Conservation (phyloP, 345 rosid species). For the Moricandia moricandioides region DNA sequence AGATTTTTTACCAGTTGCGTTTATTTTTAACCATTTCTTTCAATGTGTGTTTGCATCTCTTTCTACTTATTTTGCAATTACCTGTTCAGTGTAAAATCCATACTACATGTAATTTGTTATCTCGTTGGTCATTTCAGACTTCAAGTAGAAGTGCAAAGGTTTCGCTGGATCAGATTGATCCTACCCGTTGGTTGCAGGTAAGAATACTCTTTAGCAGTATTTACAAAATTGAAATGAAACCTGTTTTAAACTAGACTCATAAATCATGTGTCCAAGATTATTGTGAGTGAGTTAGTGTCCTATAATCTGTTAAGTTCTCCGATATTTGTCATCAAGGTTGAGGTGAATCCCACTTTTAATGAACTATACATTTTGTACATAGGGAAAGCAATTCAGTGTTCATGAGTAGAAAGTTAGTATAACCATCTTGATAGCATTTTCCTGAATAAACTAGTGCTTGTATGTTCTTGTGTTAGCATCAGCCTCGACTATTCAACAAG, state of each 20-base stretch:
- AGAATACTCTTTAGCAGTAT: conserved; percentile 33
- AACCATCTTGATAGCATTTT: background rate
- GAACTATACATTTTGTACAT: conserved; percentile 1
- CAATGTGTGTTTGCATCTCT: background rate
- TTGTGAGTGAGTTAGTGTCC: background rate
- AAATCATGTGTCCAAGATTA: background rate
- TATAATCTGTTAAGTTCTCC: background rate
- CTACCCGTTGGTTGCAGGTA: conserved; percentile 94
- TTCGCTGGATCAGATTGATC: conserved; percentile 72
- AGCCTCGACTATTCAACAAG: background rate
- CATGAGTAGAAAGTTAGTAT: conserved; percentile 5
- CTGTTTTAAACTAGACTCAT: background rate
- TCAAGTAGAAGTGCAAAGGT: conserved; percentile 71
- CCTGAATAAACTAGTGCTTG: background rate
- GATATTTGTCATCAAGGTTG: too few species aligned
- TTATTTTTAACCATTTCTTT: background rate
- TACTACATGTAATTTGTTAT: background rate
- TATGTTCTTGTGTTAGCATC: conserved; percentile 9
- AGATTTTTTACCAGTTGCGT: background rate
- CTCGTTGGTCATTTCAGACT: conserved; percentile 49
- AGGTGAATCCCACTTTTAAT: too few species aligned
- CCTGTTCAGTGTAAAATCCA: background rate
- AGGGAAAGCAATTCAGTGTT: background rate
- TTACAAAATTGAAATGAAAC: background rate
- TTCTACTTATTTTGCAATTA: background rate